These are phyloP conservation scores for Paxillus ammoniavirescens DNA, from an alignment of 768 basidiomycete species.

Conservation along the genomic window DNA sequence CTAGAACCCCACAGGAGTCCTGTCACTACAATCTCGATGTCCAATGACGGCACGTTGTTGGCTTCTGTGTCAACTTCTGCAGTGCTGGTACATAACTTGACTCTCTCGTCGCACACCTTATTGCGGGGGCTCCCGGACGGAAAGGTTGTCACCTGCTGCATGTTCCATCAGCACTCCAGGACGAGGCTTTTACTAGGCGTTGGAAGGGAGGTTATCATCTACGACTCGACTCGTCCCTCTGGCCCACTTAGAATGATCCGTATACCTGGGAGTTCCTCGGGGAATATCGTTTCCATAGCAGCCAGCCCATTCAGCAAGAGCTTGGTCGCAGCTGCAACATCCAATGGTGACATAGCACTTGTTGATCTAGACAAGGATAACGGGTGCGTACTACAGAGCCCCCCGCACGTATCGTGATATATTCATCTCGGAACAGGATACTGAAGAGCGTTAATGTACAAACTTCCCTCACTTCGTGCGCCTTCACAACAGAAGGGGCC, in stretches of 20 bases:
- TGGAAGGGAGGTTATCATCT: conserved; percentile 55
- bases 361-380: conserved; percentile 77
- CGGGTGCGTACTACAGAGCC: conserved; percentile 41
- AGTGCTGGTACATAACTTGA: conserved; percentile 60
- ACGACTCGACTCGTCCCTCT: conserved; percentile 59
- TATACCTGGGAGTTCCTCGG: conserved; percentile 42
- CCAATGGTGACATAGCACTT: conserved; percentile 52
- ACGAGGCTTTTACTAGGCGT: conserved; percentile 56
- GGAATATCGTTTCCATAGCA: conserved; percentile 53
- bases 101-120: conserved; percentile 48
- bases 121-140: conserved; percentile 51
- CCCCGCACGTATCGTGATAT: background rate
- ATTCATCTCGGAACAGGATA: conserved; percentile 37
- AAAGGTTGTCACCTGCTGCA: conserved; percentile 45
- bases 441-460: conserved; percentile 58
- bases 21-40: conserved; percentile 55
- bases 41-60: conserved; percentile 55
- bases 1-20: conserved; percentile 50
- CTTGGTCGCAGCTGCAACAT: conserved; percentile 56
- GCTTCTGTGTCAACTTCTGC: conserved; percentile 52
- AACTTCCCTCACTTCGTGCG: conserved; percentile 52
- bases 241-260: conserved; percentile 52
- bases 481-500: conserved; percentile 70
- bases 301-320: conserved; percentile 80
- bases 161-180: conserved; percentile 64